A percentile compares a stretch with the other conserved stretches of the same genome.
Conservation (phyloP, 768 basidiomycete species). For the Coprinellus micaceus region DNA sequence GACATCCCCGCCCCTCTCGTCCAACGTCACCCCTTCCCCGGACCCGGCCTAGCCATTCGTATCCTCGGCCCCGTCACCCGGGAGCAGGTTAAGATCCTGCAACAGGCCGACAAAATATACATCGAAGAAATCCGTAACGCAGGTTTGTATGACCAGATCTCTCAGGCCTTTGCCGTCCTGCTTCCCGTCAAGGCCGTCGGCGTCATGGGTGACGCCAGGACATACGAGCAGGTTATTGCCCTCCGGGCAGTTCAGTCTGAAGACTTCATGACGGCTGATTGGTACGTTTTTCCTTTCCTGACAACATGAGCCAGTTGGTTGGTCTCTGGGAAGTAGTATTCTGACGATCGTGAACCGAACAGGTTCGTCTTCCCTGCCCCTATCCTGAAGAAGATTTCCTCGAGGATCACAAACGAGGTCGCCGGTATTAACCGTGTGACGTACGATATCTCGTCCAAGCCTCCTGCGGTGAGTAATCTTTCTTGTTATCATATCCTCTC, state of each 20-base stretch:
- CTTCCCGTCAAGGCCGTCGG: constrained; percentile 95
- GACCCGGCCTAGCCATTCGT: constrained; percentile 95
- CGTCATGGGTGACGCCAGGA: constrained; percentile 94
- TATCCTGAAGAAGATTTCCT: constrained; percentile 86
- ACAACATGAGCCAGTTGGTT: background rate
- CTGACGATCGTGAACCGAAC: constrained; percentile 13
- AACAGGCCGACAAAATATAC: constrained; percentile 92
- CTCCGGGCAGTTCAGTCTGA: constrained; percentile 95
- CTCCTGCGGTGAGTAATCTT: constrained; percentile 69
- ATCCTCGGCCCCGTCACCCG: constrained; percentile 94
- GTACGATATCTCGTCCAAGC: constrained; percentile 96
- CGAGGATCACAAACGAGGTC: constrained; percentile 97
- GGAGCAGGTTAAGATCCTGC: constrained; percentile 86
- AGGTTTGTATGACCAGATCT: constrained; percentile 87
- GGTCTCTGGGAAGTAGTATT: constrained; percentile 7
- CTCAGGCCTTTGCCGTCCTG: constrained; percentile 95
- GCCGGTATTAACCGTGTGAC: constrained; percentile 94
- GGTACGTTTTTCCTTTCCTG: constrained; percentile 46
- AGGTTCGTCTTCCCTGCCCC: constrained; percentile 96
- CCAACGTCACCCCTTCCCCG: constrained; percentile 97
- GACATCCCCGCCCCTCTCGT: constrained; percentile 91
- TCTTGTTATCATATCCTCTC: constrained; percentile 2
- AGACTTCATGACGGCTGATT: constrained; percentile 99
- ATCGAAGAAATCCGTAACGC: constrained; percentile 97
- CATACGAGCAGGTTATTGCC: constrained; percentile 96